A percentile compares a stretch with the other conserved stretches of the same genome.
phyloP scores from a whole-genome alignment of 2,329 filamentous ascomycete genomes.

The Penicillium sp. region DNA sequence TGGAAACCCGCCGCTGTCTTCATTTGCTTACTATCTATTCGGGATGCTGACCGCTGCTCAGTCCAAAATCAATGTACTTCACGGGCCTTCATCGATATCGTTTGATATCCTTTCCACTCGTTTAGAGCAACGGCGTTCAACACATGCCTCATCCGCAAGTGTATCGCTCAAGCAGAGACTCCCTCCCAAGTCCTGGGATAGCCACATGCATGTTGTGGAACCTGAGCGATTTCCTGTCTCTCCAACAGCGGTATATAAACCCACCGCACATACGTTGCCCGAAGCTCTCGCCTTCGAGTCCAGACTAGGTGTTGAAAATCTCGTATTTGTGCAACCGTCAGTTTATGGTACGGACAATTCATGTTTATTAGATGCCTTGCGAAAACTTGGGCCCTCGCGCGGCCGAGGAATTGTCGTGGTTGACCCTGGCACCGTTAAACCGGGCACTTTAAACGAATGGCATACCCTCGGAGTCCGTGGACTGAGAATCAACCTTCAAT shows the following conservation, averaged over 20 bases:
- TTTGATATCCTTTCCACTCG: conserved; percentile 10
- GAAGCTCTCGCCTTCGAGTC: conserved; percentile 55
- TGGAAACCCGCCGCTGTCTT: background rate
- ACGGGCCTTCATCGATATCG: conserved; percentile 19
- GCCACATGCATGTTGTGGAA: conserved; percentile 64
- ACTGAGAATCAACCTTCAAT: conserved; percentile 60
- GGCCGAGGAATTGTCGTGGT: conserved; percentile 59
- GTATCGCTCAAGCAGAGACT: conserved; percentile 26
- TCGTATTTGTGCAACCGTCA: conserved; percentile 62
- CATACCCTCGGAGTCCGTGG: conserved; percentile 59
- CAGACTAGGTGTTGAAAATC: conserved; percentile 53
- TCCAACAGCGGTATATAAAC: conserved; percentile 53
- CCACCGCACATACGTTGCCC: conserved; percentile 50
- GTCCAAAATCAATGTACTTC: conserved; percentile 20
- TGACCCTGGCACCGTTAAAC: conserved; percentile 47
- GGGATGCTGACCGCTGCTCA: conserved; percentile 30
- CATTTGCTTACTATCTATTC: conserved; percentile 2
- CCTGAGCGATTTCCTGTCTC: conserved; percentile 53
- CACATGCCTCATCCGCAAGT: conserved; percentile 11
- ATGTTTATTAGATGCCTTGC: conserved; percentile 57
- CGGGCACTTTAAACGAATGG: conserved; percentile 52
- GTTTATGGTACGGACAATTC: conserved; percentile 63
- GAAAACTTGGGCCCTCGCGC: conserved; percentile 49
- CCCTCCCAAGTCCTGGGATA: conserved; percentile 55
- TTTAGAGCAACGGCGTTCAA: conserved; percentile 13